Conservation (phyloP, 2,329 filamentous ascomycete genomes). For the Beauveria medogensis region DNA sequence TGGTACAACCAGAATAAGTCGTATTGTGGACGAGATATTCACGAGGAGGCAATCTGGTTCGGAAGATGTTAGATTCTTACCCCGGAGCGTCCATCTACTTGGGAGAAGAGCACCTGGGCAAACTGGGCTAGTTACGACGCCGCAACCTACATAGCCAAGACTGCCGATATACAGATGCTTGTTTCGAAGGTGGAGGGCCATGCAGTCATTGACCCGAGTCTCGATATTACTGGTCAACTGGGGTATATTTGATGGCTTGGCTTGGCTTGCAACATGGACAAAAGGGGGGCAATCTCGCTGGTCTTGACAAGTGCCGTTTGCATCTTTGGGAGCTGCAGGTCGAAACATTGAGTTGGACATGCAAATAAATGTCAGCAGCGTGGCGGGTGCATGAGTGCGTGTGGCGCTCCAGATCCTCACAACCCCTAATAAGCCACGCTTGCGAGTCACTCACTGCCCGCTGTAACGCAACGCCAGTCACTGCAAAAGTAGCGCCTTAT, state of each 20-base stretch:
- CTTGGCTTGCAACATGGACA: neutral
- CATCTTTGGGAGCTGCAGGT: neutral
- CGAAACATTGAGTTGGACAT: neutral
- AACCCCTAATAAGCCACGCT: neutral
- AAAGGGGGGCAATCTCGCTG: neutral
- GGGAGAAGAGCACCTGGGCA: neutral
- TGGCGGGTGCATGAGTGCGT: neutral
- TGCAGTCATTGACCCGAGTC: neutral
- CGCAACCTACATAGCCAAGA: neutral
- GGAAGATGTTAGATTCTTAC: neutral
- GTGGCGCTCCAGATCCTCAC: neutral
- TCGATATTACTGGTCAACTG: neutral
- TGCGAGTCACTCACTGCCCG: neutral
- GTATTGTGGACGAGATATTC: neutral
- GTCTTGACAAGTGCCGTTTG: slow-evolving; percentile 1
- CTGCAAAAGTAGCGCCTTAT: too few relatives aligned
- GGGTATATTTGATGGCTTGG: neutral
- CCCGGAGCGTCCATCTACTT: neutral
- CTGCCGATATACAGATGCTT: neutral
- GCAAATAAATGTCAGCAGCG: neutral
- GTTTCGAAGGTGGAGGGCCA: neutral
- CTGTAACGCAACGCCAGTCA: neutral
- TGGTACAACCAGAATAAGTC: too few relatives aligned
- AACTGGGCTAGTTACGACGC: neutral
- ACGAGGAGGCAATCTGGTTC: neutral